Percentiles rank a stretch among this genome's conserved stretches.
Evolutionary conservation across 73 alveolate genomes (phyloP).

Genomic region (Paramecium pentaurelia): DNA sequence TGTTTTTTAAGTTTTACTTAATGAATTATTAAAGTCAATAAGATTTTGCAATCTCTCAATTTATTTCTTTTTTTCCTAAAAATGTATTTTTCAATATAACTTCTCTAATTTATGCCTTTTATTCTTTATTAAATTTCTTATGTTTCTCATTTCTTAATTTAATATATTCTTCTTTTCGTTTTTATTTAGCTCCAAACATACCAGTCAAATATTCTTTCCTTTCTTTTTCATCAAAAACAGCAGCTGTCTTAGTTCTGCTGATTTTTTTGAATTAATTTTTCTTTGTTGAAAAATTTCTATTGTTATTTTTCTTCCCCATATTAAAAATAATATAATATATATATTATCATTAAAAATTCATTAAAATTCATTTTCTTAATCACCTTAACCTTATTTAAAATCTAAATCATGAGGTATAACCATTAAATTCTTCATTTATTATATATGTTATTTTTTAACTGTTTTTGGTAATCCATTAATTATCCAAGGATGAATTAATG

Average conservation of each 20-base stretch:
- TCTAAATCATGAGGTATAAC: not conserved
- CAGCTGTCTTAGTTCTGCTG: conserved; percentile 12
- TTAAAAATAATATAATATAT: not conserved
- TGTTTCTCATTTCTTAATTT: conserved; percentile 19
- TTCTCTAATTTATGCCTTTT: not conserved
- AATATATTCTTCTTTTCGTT: conserved; percentile 21
- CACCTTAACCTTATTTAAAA: no score
- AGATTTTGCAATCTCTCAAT: conserved; percentile 1
- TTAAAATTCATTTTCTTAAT: not conserved
- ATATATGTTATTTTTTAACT: not conserved
- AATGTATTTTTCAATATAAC: not conserved
- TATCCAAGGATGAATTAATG: conserved; percentile 82
- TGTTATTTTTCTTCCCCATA: not conserved
- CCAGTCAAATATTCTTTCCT: not conserved
- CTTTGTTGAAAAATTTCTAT: not conserved
- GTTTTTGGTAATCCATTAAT: conserved; percentile 62
- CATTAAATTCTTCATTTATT: not conserved
- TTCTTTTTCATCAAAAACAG: conserved; percentile 39
- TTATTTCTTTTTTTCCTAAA: not conserved
- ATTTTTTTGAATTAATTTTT: not conserved
- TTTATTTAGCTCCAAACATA: conserved; percentile 32
- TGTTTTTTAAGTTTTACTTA: not conserved
- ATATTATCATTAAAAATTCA: not conserved
- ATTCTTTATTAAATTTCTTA: conserved; percentile 10
- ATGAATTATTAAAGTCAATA: not conserved